Base-by-base conservation (phyloP, 108 stramenopile genomes). In the Pseudonitzschia multiseries region DNA sequence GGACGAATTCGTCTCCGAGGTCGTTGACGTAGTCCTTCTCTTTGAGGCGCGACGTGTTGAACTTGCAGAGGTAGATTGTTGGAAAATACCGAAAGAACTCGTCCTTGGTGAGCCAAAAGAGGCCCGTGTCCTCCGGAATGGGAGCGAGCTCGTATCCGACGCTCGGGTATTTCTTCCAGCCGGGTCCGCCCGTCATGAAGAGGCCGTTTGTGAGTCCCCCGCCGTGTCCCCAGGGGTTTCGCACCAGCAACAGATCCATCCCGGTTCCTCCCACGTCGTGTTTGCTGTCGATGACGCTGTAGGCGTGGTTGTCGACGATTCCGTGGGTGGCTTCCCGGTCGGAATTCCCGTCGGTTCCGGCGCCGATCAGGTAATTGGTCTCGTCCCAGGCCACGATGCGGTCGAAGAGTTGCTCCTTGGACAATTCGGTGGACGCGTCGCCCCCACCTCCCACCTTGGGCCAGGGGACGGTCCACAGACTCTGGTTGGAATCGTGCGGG, bases 201-300 rank as follows among this genome's bases (percentile, higher is more conserved):
- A 24, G 4, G 18, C 77, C 77, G 65, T 71, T 51, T 66, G 71
- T 54, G 40, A 78, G 54, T 59, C 57, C 70, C 9, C 77, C 77
- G 17, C 71, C 44, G 6, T 36, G 36, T 32, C 77, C 77, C 77
- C 77, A 78, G 1, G 77, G 77, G 32, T 78, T 78, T 44, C 77
- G 36, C 14, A 78, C 57, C 32, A 65, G 41, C 2, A 61, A 28
- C 63, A 59, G 53, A 13, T 63, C 73, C 3, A 50, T 65, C 0
- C 66, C 74, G 26, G 41, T 54, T 3, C 64, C 53, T 6, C 46
- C 66, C 28, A 75, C 65, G 31, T 78, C 57, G 17, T 56, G 13
- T 14, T 32, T 17, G 8, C 27, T 44, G 4, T 71, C 77, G 32
- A 78, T 71, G 8, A 78, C 65, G n/a, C 53, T 44, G 43, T 78